Percentiles rank a stretch among this genome's conserved stretches.
Evolutionary conservation across 805 yeast species (phyloP).

Genomic region (Metschnikowia drakensbergensis): DNA sequence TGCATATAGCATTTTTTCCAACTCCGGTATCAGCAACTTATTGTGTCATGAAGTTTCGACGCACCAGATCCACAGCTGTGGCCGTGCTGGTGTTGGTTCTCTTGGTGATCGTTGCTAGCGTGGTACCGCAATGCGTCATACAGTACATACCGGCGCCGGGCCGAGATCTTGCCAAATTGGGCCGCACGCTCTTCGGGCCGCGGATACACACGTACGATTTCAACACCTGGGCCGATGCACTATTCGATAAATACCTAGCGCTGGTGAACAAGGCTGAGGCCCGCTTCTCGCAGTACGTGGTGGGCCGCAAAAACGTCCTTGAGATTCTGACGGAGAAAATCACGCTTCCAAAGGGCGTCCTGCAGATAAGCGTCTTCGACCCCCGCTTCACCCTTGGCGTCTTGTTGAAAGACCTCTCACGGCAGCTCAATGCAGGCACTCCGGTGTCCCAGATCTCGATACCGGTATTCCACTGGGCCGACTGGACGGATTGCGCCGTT

Average conservation of each 20-base stretch:
- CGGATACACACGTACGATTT: slow-evolving; percentile 6
- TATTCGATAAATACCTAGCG: slow-evolving; percentile 1
- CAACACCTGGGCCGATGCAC: slow-evolving; percentile 10
- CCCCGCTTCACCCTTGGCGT: slow-evolving; percentile 22
- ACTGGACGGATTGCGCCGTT: slow-evolving; percentile 16
- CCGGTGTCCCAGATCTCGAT: background rate
- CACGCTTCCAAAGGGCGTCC: background rate
- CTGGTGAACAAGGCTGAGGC: background rate
- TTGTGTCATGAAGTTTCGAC: slow-evolving; percentile 7
- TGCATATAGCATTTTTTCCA: too few species aligned
- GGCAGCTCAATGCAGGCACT: slow-evolving; percentile 9
- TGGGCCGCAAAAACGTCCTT: slow-evolving; percentile 3
- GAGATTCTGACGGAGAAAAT: background rate
- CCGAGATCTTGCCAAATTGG: background rate
- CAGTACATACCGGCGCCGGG: background rate
- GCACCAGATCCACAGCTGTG: slow-evolving; percentile 8
- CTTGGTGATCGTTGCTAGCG: slow-evolving; percentile 2
- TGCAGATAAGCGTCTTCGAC: slow-evolving; percentile 14
- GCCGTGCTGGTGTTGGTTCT: slow-evolving; percentile 4
- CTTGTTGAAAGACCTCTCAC: slow-evolving; percentile 14
- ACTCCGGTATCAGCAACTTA: too few species aligned
- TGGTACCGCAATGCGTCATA: background rate
- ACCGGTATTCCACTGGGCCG: slow-evolving; percentile 19
- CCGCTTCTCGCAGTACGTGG: background rate
- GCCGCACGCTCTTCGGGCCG: background rate